A percentile compares a stretch with the other conserved stretches of the same genome.
Evolutionary conservation across 1,139 yeast genomes (phyloP).

Genomic region (Zygosaccharomyces pseudobailii): DNA sequence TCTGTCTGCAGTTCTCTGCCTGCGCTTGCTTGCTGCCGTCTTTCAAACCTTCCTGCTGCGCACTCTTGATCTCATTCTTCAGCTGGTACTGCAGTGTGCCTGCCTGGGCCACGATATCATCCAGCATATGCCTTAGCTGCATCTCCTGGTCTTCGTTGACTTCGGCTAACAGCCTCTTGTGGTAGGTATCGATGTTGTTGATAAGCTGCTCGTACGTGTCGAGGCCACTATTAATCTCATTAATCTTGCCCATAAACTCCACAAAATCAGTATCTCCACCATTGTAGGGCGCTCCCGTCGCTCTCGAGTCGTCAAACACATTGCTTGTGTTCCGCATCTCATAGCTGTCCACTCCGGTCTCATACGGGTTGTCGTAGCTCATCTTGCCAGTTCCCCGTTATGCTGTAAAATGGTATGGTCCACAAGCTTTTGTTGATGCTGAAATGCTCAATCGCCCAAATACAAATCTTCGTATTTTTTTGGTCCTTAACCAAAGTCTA

Average conservation of each 20-base stretch:
- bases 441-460: not conserved
- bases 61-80: constrained; percentile 69
- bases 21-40: constrained; percentile 84
- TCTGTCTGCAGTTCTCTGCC: constrained; percentile 82
- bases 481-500: not conserved
- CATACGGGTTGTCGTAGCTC: constrained; percentile 19
- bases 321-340: constrained; percentile 11
- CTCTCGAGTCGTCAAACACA: constrained; percentile 3
- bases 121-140: constrained; percentile 70
- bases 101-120: constrained; percentile 71
- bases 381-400: constrained; percentile 3
- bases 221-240: constrained; percentile 72
- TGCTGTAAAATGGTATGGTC: not conserved
- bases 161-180: constrained; percentile 77
- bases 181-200: constrained; percentile 74
- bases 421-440: not conserved
- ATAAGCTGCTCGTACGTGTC: constrained; percentile 76
- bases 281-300: constrained; percentile 6
- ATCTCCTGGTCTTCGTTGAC: constrained; percentile 76
- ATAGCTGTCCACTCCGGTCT: constrained; percentile 12
- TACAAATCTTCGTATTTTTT: not conserved
- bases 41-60: constrained; percentile 65
- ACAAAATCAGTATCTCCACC: constrained; percentile 54
- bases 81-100: constrained; percentile 70
- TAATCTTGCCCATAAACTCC: constrained; percentile 76